phyloP scores from a whole-genome alignment of 768 basidiomycete genomes.

The Mycena alexandri region DNA sequence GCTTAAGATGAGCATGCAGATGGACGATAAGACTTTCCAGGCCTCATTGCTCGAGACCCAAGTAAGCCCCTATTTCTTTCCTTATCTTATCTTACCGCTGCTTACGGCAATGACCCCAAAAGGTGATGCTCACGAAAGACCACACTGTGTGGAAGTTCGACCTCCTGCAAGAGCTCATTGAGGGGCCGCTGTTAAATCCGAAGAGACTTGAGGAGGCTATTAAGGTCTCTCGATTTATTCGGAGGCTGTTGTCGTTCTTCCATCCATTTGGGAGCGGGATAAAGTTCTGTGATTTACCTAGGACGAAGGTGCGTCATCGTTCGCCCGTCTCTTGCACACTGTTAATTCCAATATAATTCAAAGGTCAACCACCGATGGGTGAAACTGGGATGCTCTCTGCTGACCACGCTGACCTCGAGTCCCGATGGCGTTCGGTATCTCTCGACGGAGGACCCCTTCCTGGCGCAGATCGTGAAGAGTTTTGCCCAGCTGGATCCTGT shows the following conservation, averaged over 20 bases:
- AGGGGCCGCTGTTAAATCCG: constrained; percentile 92
- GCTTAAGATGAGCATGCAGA: constrained; percentile 90
- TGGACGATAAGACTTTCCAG: constrained; percentile 96
- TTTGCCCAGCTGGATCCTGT: constrained; percentile 96
- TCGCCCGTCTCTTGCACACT: constrained; percentile 1
- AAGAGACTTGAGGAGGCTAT: constrained; percentile 96
- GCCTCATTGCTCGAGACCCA: constrained; percentile 87
- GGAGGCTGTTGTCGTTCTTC: constrained; percentile 93
- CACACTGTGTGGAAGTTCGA: constrained; percentile 95
- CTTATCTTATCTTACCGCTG: constrained; percentile 6
- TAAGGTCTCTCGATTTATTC: constrained; percentile 88
- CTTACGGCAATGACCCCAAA: constrained; percentile 9
- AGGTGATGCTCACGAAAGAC: constrained; percentile 92
- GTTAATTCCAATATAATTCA: not conserved
- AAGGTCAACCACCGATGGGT: constrained; percentile 90
- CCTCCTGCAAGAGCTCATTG: constrained; percentile 86
- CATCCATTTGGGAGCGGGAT: constrained; percentile 83
- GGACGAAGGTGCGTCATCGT: constrained; percentile 64
- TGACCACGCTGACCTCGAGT: constrained; percentile 87
- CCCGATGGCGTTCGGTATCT: constrained; percentile 89
- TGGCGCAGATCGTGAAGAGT: constrained; percentile 85
- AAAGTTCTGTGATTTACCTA: constrained; percentile 86
- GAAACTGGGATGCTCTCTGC: constrained; percentile 81
- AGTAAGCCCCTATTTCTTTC: constrained; percentile 53
- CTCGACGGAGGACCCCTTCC: constrained; percentile 83